Evolutionary conservation across 2,329 filamentous ascomycete species (phyloP).

Genomic region (Aspergillus fumigatiaffinis): DNA sequence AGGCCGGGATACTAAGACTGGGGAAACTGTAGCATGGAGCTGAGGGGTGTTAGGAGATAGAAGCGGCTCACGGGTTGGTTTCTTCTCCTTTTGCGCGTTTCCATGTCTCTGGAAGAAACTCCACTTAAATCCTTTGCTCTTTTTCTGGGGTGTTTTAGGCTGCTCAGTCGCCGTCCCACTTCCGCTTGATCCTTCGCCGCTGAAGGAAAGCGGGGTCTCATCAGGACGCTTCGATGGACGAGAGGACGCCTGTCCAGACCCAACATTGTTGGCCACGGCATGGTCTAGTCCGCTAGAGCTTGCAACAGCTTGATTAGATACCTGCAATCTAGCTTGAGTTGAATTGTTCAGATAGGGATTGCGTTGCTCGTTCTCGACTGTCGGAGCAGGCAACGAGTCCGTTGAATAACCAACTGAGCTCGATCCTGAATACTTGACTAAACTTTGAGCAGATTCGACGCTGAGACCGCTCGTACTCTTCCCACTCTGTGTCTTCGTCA

Average conservation of each 20-base stretch:
- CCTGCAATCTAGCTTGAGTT: background rate
- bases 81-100: conserved; percentile 20
- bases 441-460: conserved; percentile 24
- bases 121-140: conserved; percentile 45
- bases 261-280: background rate
- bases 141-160: conserved; percentile 22
- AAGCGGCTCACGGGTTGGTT: conserved; percentile 13
- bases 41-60: conserved; percentile 23
- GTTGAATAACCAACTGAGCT: conserved; percentile 29
- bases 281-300: background rate
- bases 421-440: conserved; percentile 17
- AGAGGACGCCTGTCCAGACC: background rate
- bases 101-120: conserved; percentile 55
- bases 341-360: background rate
- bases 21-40: conserved; percentile 39
- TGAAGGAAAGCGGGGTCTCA: background rate
- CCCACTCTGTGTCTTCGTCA: conserved; percentile 38
- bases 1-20: conserved; percentile 37
- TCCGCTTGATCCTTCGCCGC: background rate
- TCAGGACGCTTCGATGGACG: background rate
- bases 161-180: conserved; percentile 1
- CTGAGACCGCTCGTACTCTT: conserved; percentile 36
- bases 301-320: conserved; percentile 5
- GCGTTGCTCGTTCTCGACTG: background rate
- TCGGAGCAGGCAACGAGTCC: conserved; percentile 29